Evolutionary conservation across 805 yeast genomes (phyloP).

Genomic region (Starmera quercuum): DNA sequence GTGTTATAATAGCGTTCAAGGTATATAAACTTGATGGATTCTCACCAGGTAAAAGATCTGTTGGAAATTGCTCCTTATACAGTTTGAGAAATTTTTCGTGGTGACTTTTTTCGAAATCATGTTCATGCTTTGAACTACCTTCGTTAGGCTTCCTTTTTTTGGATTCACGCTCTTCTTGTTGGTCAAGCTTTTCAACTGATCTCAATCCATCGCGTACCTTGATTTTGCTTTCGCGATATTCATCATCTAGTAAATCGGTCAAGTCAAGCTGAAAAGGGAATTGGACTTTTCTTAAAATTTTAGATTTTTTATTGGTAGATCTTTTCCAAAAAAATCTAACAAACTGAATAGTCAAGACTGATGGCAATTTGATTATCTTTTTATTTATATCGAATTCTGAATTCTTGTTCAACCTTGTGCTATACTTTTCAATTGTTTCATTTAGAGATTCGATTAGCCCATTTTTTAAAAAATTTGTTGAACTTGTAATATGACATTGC

Average conservation of each 20-base stretch:
- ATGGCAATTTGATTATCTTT: constrained; percentile 72
- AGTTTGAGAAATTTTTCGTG: constrained; percentile 43
- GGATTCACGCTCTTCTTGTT: constrained; percentile 64
- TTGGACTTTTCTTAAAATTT: constrained; percentile 87
- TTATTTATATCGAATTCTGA: constrained; percentile 57
- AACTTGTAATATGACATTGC: constrained; percentile 80
- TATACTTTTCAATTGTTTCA: constrained; percentile 73
- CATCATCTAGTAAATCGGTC: constrained; percentile 78
- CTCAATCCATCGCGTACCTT: constrained; percentile 72
- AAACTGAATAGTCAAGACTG: constrained; percentile 81
- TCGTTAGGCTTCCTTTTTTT: constrained; percentile 43
- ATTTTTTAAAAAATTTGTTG: constrained; percentile 81
- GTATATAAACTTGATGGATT: constrained; percentile 88
- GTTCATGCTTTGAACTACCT: constrained; percentile 49
- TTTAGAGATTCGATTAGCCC: constrained; percentile 70
- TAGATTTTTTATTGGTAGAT: constrained; percentile 83
- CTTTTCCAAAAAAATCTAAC: constrained; percentile 96
- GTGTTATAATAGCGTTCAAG: constrained; percentile 77
- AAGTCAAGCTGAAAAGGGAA: constrained; percentile 92
- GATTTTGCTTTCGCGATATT: constrained; percentile 56
- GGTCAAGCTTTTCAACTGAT: constrained; percentile 64
- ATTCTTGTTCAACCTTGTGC: constrained; percentile 59
- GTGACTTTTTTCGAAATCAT: constrained; percentile 38
- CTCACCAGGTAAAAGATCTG: constrained; percentile 47
- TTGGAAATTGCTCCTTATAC: constrained; percentile 37